Conservation (phyloP, 2,329 filamentous ascomycete genomes). For the Calonectria honghensis region DNA sequence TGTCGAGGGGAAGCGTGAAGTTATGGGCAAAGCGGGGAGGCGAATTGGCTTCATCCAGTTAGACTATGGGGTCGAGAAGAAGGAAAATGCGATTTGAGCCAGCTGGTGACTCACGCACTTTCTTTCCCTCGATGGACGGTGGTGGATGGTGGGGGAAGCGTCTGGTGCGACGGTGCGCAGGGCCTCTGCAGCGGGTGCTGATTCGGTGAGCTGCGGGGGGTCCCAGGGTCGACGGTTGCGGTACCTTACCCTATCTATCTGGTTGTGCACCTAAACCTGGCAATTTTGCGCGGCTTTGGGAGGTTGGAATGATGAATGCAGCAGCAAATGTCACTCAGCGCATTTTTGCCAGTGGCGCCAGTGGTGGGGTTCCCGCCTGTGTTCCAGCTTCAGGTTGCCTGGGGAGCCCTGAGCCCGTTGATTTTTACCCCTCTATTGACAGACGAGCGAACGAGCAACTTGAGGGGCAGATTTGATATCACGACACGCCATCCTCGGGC, state of each 20-base stretch:
- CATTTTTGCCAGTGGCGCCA: slow-evolving; percentile 30
- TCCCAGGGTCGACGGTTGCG: slow-evolving; percentile 27
- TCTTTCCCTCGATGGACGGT: slow-evolving; percentile 41
- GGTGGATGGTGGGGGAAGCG: slow-evolving; percentile 52
- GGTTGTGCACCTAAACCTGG: slow-evolving; percentile 5
- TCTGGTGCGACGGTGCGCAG: slow-evolving; percentile 45
- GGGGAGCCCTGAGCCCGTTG: slow-evolving; percentile 18
- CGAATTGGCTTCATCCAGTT: slow-evolving; percentile 57
- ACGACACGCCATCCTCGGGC: background rate
- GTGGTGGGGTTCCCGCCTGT: slow-evolving; percentile 15
- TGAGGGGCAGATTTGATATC: background rate
- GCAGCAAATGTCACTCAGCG: slow-evolving; percentile 15
- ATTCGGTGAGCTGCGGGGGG: slow-evolving; percentile 46
- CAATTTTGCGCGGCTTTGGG: slow-evolving; percentile 24
- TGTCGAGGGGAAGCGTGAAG: slow-evolving; percentile 37
- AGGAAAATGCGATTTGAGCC: slow-evolving; percentile 43
- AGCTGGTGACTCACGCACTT: slow-evolving; percentile 52
- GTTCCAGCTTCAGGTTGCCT: slow-evolving; percentile 27
- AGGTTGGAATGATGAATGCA: slow-evolving; percentile 29
- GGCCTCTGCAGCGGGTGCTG: slow-evolving; percentile 44
- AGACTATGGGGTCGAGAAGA: slow-evolving; percentile 44
- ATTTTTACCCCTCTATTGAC: slow-evolving; percentile 38
- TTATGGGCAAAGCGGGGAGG: slow-evolving; percentile 42
- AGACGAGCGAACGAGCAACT: background rate
- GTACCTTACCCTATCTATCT: slow-evolving; percentile 49